Conservation (phyloP, 371 early-diverging fungal genomes). For the Haplosporangium sp. region DNA sequence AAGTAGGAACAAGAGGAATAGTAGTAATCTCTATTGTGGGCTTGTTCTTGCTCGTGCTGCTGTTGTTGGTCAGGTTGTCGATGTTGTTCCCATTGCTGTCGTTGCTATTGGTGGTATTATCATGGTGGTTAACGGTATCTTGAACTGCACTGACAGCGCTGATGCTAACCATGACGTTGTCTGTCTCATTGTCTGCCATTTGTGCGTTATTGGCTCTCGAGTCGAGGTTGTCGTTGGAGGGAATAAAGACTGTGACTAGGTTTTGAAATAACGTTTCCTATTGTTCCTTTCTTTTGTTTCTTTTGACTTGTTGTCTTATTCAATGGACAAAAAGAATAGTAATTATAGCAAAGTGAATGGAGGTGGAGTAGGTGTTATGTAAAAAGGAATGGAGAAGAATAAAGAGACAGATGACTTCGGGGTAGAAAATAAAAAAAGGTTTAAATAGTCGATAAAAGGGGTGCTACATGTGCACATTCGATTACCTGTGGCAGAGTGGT, state of each 20-base stretch:
- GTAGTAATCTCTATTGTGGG: background rate
- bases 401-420: no score
- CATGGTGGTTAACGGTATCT: conserved; percentile 20
- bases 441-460: no score
- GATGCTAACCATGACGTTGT: conserved; percentile 26
- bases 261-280: background rate
- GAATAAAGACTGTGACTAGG: background rate
- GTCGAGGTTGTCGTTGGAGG: background rate
- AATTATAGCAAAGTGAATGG: background rate
- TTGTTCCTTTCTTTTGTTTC: no score
- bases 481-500: no score
- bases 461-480: no score
- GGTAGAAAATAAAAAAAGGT: no score
- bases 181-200: conserved; percentile 2
- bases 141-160: conserved; percentile 29
- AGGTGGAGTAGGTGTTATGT: no score
- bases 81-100: background rate
- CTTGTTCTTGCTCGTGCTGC: no score
- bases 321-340: background rate
- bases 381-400: no score
- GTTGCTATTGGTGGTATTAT: background rate
- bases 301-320: no score
- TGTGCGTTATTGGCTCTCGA: background rate
- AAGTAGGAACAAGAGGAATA: conserved; percentile 3
- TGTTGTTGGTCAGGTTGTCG: background rate